Evolutionary conservation across 2,329 filamentous ascomycete species (phyloP), one percentile per base, ranked within the genome.

Genomic region (Nemania sp.): DNA sequence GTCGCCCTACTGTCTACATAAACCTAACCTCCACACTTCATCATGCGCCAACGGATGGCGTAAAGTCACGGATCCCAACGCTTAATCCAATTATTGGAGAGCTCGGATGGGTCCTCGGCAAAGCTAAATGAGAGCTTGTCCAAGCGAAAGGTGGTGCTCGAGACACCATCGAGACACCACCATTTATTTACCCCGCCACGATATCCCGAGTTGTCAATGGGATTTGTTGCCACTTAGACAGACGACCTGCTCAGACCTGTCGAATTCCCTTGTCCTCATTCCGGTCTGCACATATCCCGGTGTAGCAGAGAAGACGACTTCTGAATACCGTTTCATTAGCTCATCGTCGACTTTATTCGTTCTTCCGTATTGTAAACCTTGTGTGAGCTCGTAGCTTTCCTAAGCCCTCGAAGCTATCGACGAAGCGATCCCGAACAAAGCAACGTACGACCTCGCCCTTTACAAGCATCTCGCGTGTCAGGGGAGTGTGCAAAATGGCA

Each of bases 401-500:
- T n/a, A 37, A 13, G 1, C 17, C 34, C 29, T 21, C 15, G 20
- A 35, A 20, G 3, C 25, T 15, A 20, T 2, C 6, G 15, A 25
- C 15, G 5, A 39, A 34, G 15, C 21, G n/a, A 6, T 21, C 11
- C 12, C 15, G 6, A 18, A 18, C 6, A 13, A 37, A 52, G 32
- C 17, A 1, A 45, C 20, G 39, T 18, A 25, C 7, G 18, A 42
- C n/a, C 11, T 37, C 4, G 2, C 17, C 5, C 10, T 5, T n/a
- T 39, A 11, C 6, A 18, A 21, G 20, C 15, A 25, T 51, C 7
- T 13, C 18, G 5, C 9, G 10, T 29, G 12, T 35, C 4, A n/a
- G 11, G n/a, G 42, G 52, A 58, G 29, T 10, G 15, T 13, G 37
- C 25, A 65, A 25, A 60, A 71, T 71, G 68, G 59, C 68, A 2